These are phyloP conservation scores for Malus sylvestris DNA, from an alignment of 306 rosid species.

Conservation along the genomic window DNA sequence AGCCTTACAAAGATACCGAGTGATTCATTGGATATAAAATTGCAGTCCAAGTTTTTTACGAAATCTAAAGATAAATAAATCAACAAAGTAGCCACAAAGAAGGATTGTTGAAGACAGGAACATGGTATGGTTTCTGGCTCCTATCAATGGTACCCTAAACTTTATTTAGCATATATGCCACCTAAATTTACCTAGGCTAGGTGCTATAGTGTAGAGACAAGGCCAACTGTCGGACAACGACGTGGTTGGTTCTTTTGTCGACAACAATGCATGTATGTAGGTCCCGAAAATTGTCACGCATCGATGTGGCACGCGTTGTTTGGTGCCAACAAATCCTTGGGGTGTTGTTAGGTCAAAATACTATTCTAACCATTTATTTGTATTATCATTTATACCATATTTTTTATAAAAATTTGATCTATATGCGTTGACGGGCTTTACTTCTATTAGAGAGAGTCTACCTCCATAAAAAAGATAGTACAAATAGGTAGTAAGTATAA, in stretches of 20 bases:
- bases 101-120: neutral
- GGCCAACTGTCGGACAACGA: neutral
- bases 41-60: neutral
- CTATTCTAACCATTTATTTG: too few species aligned
- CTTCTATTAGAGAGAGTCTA: fast-evolving
- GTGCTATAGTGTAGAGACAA: neutral
- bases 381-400: fast-evolving
- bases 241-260: neutral
- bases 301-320: neutral
- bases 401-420: fast-evolving
- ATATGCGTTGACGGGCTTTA: fast-evolving
- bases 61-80: neutral
- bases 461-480: fast-evolving
- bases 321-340: neutral
- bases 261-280: neutral
- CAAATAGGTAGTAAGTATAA: too few species aligned
- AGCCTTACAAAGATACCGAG: constrained; percentile 7
- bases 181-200: neutral
- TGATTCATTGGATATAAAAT: constrained; percentile 4
- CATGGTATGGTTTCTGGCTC: constrained; percentile 4
- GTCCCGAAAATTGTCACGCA: neutral
- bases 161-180: neutral
- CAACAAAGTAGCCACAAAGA: neutral
- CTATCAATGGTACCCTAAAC: neutral
- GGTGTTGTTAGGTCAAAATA: too few species aligned